phyloP scores from a whole-genome alignment of 306 rosid species.

The Albizia julibrissin region DNA sequence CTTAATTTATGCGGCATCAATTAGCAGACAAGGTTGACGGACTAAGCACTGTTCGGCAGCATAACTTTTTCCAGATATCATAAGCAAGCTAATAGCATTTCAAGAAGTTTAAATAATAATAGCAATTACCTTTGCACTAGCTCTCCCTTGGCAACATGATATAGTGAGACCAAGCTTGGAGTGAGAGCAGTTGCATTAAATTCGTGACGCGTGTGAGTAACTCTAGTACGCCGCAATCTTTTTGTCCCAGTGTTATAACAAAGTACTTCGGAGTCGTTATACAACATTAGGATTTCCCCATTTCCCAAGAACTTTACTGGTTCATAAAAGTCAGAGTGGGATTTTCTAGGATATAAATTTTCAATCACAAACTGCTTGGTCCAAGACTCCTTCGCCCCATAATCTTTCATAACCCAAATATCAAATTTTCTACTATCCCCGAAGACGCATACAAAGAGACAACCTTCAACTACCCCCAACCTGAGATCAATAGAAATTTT shows the following conservation, averaged over 20 bases:
- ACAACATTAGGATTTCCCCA: slow-evolving; percentile 21
- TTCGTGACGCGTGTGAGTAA: slow-evolving; percentile 9
- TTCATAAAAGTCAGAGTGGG: slow-evolving; percentile 8
- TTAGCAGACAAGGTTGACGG: neutral
- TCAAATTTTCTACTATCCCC: slow-evolving; percentile 13
- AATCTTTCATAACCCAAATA: slow-evolving; percentile 12
- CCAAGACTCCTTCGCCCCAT: slow-evolving; percentile 20
- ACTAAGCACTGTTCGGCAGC: neutral
- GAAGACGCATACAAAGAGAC: slow-evolving; percentile 15
- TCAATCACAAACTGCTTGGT: slow-evolving; percentile 13
- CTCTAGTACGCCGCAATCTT: slow-evolving; percentile 13
- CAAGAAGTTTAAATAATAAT: neutral
- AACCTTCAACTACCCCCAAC: slow-evolving; percentile 6
- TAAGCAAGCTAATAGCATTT: neutral
- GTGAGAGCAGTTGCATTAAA: slow-evolving; percentile 8
- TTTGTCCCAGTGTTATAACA: neutral
- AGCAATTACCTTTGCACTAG: slow-evolving; percentile 7
- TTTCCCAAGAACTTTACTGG: slow-evolving; percentile 1
- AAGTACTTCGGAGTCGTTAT: slow-evolving; percentile 1
- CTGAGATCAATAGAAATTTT: neutral
- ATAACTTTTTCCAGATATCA: neutral
- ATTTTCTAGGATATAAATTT: slow-evolving; percentile 9
- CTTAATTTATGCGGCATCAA: neutral
- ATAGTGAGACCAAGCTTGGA: slow-evolving; percentile 10
- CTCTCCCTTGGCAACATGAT: slow-evolving; percentile 19